Evolutionary conservation across 352 stramenopile genomes (phyloP), one percentile per base, ranked within the genome.

Genomic region (Pythium apleroticum): DNA sequence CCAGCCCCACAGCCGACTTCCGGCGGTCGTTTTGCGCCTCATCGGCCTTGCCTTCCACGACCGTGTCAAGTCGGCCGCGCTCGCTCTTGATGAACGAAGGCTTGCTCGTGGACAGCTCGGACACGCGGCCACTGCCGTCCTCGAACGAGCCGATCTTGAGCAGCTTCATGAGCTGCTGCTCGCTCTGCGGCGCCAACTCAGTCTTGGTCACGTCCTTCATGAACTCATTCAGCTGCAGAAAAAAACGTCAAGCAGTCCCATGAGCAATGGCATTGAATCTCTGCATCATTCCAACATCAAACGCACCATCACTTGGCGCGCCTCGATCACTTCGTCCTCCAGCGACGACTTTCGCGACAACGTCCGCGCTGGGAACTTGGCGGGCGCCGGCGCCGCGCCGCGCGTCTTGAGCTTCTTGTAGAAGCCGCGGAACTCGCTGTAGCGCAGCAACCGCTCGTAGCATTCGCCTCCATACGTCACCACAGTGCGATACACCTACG

Each of bases 361-460:
- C 31, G 74, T 81, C 53, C 81, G 76, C 57, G 74, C 75, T 19
- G 79, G 82, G 66, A 93, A 75, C 52, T 76, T 63, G 25, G 70
- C 65, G 3, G 52, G 24, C 15, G 81, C 53, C 1, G 63, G 58
- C 17, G 35, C 14, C 1, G 60, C 48, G 2, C 68, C 52, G 7
- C 66, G 68, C 50, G 89, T 10, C 37, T 81, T 79, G 39, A 93
- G 49, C 25, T 66, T 63, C 30, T 72, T 75, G 49, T 74, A 65
- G 60, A 93, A 91, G 35, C 35, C 52, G 30, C 50, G 41, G 49
- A 93, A 91, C n/a, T 89, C 66, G 14, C 85, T 71, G 63, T 76
- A 93, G 39, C 85, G 85, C 48, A 93, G 66, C 22, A 91, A 63
- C 1, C 85, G 82, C 57, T 93, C 77, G 62, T 81, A 90, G 72